Evolutionary conservation across 495 filamentous ascomycete genomes (phyloP).

Genomic region (Tetracladium setigerum): DNA sequence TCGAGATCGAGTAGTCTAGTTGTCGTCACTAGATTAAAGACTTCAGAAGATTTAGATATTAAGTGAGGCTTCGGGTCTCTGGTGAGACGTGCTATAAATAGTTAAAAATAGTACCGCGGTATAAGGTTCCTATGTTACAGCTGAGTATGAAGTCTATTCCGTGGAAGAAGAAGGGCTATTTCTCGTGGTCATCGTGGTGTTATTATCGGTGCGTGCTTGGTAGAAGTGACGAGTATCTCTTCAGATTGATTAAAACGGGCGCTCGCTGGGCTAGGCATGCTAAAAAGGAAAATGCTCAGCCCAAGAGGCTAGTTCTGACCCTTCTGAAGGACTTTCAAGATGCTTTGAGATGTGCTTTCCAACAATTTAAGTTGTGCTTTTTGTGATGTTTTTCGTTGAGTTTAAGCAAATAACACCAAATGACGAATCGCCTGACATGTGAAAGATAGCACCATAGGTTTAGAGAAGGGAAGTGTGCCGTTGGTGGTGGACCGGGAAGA

Average conservation of each 20-base stretch:
- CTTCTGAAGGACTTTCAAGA: background rate
- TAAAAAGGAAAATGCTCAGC: background rate
- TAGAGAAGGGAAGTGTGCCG: no score
- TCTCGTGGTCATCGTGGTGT: conserved; percentile 1
- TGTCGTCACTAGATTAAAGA: conserved; percentile 1
- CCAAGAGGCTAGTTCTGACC: background rate
- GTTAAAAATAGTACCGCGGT: background rate
- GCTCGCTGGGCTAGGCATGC: background rate
- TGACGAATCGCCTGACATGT: no score
- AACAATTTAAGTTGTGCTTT: conserved; percentile 1
- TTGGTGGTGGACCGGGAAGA: no score
- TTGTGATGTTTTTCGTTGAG: conserved; percentile 3
- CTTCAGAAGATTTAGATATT: background rate
- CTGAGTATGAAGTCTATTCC: background rate
- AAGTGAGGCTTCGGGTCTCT: background rate
- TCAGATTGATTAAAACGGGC: background rate
- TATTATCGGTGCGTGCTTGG: background rate
- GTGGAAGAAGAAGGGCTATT: background rate
- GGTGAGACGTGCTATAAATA: background rate
- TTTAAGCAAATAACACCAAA: no score
- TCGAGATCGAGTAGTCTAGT: conserved; percentile 1
- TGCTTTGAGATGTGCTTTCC: conserved; percentile 1
- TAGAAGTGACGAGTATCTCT: background rate
- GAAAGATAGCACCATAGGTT: no score
- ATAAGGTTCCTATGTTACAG: background rate